These are phyloP conservation scores for Clavulina sp. DNA, from an alignment of 768 basidiomycete species.

Conservation along the genomic window DNA sequence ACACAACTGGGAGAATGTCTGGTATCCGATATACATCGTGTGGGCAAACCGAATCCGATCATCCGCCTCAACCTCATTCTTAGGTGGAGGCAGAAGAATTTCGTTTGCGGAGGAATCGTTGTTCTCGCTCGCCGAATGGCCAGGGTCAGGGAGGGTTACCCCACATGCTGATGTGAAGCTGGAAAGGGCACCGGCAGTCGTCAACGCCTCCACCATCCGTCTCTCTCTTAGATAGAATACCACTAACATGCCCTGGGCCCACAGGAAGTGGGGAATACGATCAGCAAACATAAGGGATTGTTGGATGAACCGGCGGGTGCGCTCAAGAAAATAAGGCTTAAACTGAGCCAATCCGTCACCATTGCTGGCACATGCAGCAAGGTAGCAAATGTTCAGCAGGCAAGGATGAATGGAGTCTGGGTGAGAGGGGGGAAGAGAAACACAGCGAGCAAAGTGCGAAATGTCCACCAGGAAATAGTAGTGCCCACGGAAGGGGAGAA, in stretches of 20 bases:
- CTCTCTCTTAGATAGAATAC: not conserved
- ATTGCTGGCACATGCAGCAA: not conserved
- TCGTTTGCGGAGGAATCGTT: too few relatives aligned
- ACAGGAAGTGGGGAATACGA: not conserved
- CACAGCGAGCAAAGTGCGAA: not conserved
- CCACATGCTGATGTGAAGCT: too few relatives aligned
- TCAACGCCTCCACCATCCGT: too few relatives aligned
- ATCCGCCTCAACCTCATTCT: too few relatives aligned
- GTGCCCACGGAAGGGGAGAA: not conserved
- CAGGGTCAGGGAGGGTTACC: too few relatives aligned
- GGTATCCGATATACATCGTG: too few relatives aligned
- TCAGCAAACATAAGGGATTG: not conserved
- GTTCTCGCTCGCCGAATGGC: too few relatives aligned
- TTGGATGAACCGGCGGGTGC: not conserved
- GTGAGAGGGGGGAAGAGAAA: not conserved
- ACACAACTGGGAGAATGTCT: too few relatives aligned
- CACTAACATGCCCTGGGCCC: not conserved
- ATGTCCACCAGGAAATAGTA: not conserved
- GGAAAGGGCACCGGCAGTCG: too few relatives aligned
- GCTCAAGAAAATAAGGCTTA: not conserved
- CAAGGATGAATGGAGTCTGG: not conserved
- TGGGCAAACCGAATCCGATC: too few relatives aligned
- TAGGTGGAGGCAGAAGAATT: too few relatives aligned
- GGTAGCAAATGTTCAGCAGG: not conserved
- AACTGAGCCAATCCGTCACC: not conserved